Evolutionary conservation across 257 asterid genomes (phyloP).

Genomic region (Solanum bulbocastanum): DNA sequence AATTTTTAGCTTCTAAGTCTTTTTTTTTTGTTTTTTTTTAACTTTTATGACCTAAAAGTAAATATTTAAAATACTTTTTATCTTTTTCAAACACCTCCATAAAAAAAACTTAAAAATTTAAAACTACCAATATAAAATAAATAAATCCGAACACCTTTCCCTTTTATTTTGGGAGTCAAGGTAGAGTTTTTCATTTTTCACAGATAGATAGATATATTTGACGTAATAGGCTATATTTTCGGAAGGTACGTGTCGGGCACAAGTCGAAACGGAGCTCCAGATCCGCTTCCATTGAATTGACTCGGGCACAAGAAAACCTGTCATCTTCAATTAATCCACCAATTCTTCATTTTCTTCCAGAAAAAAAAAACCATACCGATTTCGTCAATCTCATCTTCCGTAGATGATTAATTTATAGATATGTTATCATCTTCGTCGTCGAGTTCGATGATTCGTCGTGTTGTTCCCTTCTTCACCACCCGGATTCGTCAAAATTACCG

Average conservation of each 20-base stretch:
- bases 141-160: not conserved
- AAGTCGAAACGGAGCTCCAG: not conserved
- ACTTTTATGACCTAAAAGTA: no score
- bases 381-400: not conserved
- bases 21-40: no score
- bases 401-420: not conserved
- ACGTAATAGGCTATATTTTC: not conserved
- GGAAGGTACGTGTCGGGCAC: not conserved
- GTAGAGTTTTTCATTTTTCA: not conserved
- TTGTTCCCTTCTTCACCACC: conserved; percentile 40
- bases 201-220: not conserved
- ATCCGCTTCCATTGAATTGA: not conserved
- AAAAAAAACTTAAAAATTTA: no score
- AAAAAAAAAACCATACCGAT: not conserved
- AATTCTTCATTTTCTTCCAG: not conserved
- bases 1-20: no score
- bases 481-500: conserved; percentile 61
- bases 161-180: not conserved
- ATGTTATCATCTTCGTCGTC: conserved; percentile 33
- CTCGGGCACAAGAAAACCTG: not conserved
- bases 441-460: conserved; percentile 39
- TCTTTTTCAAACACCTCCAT: no score
- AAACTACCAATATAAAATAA: no score
- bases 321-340: not conserved
- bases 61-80: no score